These are phyloP conservation scores for Teratosphaeria zuluensis DNA, from an alignment of 2,329 filamentous ascomycete genomes.

Conservation along the genomic window DNA sequence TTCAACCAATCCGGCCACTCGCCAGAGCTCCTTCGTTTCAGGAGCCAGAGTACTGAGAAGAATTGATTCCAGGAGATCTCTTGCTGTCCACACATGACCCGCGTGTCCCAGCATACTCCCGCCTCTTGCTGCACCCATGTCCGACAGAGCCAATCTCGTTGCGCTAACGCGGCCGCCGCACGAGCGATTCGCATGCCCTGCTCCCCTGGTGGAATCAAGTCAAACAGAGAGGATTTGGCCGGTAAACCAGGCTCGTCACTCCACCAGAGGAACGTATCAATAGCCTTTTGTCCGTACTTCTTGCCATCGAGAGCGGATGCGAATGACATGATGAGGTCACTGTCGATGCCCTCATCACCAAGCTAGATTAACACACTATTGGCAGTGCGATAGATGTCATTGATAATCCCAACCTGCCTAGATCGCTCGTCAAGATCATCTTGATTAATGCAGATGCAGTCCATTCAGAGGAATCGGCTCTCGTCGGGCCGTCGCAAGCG, in stretches of 20 bases:
- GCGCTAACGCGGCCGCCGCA: too few species aligned
- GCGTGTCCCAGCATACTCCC: background rate
- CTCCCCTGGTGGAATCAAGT: background rate
- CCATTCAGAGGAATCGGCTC: background rate
- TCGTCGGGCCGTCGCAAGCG: background rate
- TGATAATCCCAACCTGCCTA: background rate
- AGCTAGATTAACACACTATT: background rate
- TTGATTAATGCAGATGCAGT: constrained; percentile 2
- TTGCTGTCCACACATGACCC: too few species aligned
- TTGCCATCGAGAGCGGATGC: background rate
- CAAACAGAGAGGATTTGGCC: background rate
- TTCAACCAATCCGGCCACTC: too few species aligned
- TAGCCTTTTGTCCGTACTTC: too few species aligned
- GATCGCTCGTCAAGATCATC: background rate
- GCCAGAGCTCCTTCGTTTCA: background rate
- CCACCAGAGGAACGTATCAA: too few species aligned
- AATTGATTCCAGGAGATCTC: background rate
- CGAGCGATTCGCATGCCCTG: background rate
- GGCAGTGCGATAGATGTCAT: background rate
- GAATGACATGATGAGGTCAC: background rate
- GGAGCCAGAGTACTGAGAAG: background rate
- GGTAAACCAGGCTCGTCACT: too few species aligned
- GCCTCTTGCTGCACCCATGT: background rate
- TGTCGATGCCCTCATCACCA: constrained; percentile 12
- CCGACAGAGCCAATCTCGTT: background rate